Base-by-base conservation (phyloP, 2,329 filamentous ascomycete species). In the Fusarium sp. region DNA sequence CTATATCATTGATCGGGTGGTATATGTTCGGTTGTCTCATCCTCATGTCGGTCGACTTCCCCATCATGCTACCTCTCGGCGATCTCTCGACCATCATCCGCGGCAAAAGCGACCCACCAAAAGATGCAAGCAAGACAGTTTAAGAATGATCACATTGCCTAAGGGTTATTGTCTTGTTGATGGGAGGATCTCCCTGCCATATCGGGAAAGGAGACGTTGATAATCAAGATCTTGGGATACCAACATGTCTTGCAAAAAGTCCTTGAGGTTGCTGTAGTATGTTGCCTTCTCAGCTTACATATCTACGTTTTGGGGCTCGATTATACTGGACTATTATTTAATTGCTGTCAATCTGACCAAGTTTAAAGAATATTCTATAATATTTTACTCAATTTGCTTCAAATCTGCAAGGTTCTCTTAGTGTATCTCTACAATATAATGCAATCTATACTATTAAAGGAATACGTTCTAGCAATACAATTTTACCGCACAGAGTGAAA, bases 11-110 rank as follows among this genome's bases (percentile, higher is more conserved):
- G 1, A 76, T 85, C 4, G 83, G 86, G 3, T 88, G 86, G 86
- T 86, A 85, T 69, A 82, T 88, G 33, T 84, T 88, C 70, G 76
- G 84, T 11, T 84, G 83, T 1, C 82, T 86, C 49, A 78, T 88
- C 18, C 78, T 88, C 4, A 81, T 85, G 4, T 79, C 83, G 3
- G 82, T 88, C 11, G 86, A 88, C 69, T 88, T 88, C 67, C 86
- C 86, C 0, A 76, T 86, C 54, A 70, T 80, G 7, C 69, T 88
- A 8, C 86, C 87, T 0, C 81, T 88, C 5, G 86, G 86, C 2
- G 86, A 88, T 74, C 70, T 88, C 18, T 86, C 84, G 25, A 82
- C 82, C 10, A 66, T 85, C 12, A 78, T 88, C 15, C 51, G 59
- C 0, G 76, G 81, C 10, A 63, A 51, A 7, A 59, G 63, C 8